Conservation (phyloP, 1,284 basidiomycete species). For the Rhodotorula sp. region DNA sequence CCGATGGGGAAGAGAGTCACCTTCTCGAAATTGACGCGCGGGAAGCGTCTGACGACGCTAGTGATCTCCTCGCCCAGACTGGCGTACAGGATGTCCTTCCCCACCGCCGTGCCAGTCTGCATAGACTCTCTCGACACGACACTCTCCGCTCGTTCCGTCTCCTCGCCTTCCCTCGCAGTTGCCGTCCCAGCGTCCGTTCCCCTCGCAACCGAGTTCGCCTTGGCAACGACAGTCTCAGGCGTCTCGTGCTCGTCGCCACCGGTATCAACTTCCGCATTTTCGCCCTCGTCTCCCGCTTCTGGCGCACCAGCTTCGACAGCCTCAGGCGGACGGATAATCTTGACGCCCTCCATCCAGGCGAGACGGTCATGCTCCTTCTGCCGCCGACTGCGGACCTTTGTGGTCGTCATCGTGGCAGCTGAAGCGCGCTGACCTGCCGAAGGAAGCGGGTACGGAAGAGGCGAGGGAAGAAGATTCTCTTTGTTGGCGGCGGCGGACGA, state of each 20-base stretch:
- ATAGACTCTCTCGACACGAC: constrained; percentile 17
- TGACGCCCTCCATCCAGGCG: constrained; percentile 45
- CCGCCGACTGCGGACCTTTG: constrained; percentile 25
- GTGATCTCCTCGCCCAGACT: constrained; percentile 57
- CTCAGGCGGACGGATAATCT: constrained; percentile 27
- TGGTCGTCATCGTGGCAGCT: constrained; percentile 36
- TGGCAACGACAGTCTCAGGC: constrained; percentile 1
- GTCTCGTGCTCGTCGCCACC: not conserved
- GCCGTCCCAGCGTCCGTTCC: constrained; percentile 31
- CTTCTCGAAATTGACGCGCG: constrained; percentile 78
- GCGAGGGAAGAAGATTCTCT: constrained; percentile 6
- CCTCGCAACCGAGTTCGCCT: constrained; percentile 31
- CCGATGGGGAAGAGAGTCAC: constrained; percentile 50
- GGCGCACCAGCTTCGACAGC: constrained; percentile 2
- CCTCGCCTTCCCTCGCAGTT: constrained; percentile 37
- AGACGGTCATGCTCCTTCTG: constrained; percentile 40
- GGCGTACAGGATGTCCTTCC: constrained; percentile 22
- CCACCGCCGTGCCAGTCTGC: constrained; percentile 30
- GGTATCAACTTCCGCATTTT: no score
- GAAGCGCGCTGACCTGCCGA: not conserved
- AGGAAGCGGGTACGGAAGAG: not conserved
- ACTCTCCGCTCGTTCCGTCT: constrained; percentile 36
- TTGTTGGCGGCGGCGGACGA: not conserved
- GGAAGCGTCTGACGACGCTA: constrained; percentile 67
- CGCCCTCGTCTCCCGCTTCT: not conserved